Conservation (phyloP, 225 moss, liverwort and hornwort species). For the Sphagnum contortum region DNA sequence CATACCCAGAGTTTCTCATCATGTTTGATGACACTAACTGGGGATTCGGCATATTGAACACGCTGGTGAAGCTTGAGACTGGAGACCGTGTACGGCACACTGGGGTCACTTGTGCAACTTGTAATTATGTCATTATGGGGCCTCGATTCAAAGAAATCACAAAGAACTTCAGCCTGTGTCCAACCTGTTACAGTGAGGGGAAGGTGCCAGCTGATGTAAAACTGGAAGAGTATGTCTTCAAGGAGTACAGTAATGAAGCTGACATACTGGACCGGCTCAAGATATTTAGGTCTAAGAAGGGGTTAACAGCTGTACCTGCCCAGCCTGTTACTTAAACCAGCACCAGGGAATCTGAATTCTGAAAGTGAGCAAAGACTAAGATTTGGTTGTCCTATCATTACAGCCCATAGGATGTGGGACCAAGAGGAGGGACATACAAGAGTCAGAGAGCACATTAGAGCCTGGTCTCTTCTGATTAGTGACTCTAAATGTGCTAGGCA, state of each 20-base stretch:
- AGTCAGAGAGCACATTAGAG: no score
- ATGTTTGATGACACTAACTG: conserved; percentile 89
- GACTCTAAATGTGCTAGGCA: no score
- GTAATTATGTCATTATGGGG: conserved; percentile 80
- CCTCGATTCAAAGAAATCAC: conserved; percentile 78
- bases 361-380: no score
- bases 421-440: no score
- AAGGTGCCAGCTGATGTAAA: conserved; percentile 70
- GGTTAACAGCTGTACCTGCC: conserved; percentile 14
- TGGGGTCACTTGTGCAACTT: conserved; percentile 75
- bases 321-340: conserved; percentile 7
- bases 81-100: conserved; percentile 79
- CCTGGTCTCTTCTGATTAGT: no score
- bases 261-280: conserved; percentile 49
- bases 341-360: no score
- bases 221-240: conserved; percentile 77
- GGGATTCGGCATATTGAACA: conserved; percentile 89
- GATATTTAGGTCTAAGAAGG: conserved; percentile 39
- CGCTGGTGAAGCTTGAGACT: conserved; percentile 71
- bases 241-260: conserved; percentile 57
- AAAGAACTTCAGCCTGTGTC: conserved; percentile 73
- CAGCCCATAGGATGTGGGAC: no score
- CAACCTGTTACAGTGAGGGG: conserved; percentile 85
- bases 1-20: conserved; percentile 66
- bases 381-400: no score